These are phyloP conservation scores for Flaveria linearis DNA, from an alignment of 129 eudicot species.

Conservation along the genomic window DNA sequence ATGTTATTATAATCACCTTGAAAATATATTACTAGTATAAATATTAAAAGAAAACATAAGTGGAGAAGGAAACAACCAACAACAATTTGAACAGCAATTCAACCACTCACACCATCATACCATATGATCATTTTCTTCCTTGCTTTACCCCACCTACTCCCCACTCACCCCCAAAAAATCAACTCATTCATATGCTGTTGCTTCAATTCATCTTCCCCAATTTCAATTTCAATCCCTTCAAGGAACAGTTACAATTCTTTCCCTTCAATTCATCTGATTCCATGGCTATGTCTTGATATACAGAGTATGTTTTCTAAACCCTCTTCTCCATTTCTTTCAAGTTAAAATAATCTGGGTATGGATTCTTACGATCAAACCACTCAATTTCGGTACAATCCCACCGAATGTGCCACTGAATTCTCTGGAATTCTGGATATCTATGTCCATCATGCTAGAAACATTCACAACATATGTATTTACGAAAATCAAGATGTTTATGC, in stretches of 20 bases:
- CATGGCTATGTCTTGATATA: neutral
- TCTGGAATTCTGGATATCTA: slow-evolving; percentile 72
- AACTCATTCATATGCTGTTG: slow-evolving; percentile 29
- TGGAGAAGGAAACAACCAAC: slow-evolving; percentile 31
- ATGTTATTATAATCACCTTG: no score
- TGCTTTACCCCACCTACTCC: slow-evolving; percentile 45
- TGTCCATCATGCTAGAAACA: slow-evolving; percentile 84
- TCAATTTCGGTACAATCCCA: slow-evolving; percentile 44
- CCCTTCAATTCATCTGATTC: slow-evolving; percentile 30
- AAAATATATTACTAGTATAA: no score
- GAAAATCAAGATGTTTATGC: slow-evolving; percentile 93
- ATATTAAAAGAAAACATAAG: slow-evolving; percentile 9
- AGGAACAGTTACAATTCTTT: slow-evolving; percentile 21
- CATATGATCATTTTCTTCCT: slow-evolving; percentile 40
- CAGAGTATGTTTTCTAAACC: slow-evolving; percentile 7
- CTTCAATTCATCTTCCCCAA: slow-evolving; percentile 26
- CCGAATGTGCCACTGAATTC: slow-evolving; percentile 40
- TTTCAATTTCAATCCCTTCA: no score
- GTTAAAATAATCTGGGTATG: slow-evolving; percentile 31
- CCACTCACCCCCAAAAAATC: slow-evolving; percentile 34
- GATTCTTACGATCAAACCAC: slow-evolving; percentile 50
- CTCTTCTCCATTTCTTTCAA: neutral
- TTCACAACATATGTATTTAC: slow-evolving; percentile 89
- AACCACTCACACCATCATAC: slow-evolving; percentile 47
- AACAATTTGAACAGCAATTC: slow-evolving; percentile 33